A percentile compares a stretch with the other conserved stretches of the same genome.
Evolutionary conservation across 1,284 basidiomycete species (phyloP).

Genomic region (Boletellus sp.): DNA sequence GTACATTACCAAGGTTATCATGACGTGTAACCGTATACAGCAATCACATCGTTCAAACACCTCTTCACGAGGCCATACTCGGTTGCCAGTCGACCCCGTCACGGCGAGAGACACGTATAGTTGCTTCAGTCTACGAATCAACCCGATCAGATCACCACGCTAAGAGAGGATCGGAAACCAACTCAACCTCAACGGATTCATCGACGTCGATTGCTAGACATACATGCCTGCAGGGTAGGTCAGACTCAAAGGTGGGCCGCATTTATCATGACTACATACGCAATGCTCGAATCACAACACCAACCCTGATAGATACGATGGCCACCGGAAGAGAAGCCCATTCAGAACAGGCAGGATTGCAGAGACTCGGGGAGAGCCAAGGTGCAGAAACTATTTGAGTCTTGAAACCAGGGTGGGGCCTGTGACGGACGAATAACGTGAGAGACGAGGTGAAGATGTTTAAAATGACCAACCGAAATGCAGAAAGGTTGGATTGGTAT

Average conservation of each 20-base stretch:
- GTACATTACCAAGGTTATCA: not conserved
- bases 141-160: not conserved
- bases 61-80: not conserved
- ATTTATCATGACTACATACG: not conserved
- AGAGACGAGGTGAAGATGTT: conserved; percentile 5
- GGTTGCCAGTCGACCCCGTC: not conserved
- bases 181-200: too few relatives aligned
- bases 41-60: not conserved
- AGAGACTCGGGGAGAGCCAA: conserved; percentile 17
- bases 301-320: not conserved
- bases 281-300: not conserved
- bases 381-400: conserved; percentile 1
- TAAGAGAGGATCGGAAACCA: not conserved
- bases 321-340: conserved; percentile 4
- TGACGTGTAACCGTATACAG: not conserved
- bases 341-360: conserved; percentile 1
- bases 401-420: conserved; percentile 2
- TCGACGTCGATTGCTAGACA: too few relatives aligned
- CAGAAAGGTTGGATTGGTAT: conserved; percentile 23
- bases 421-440: conserved; percentile 3
- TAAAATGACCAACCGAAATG: conserved; percentile 16
- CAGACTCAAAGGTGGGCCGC: not conserved
- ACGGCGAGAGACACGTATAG: conserved; percentile 4
- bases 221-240: not conserved
- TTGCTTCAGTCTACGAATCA: not conserved